Base-by-base conservation (phyloP, 2,329 filamentous ascomycete species). In the Tolypocladium ovalisporum region DNA sequence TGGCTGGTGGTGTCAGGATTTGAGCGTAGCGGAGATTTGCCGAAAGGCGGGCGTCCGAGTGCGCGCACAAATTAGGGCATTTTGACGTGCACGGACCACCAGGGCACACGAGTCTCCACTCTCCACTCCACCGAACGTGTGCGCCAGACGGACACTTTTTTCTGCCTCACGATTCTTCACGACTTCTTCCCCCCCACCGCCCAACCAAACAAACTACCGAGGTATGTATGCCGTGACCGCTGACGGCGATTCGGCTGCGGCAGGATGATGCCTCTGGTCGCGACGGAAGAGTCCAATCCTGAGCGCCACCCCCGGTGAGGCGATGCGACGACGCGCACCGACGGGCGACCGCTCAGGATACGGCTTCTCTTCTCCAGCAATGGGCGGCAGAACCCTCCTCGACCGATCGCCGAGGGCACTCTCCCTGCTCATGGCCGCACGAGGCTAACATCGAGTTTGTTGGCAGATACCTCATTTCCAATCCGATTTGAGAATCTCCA, bases 401-500 rank as follows among this genome's bases (percentile, higher is more conserved):
- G 74, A 72, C 70, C 65, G 65, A 71, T 70, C 68, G 67, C 66
- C 67, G 78, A 82, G 83, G 84, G 84, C 83, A 87, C 84, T 87
- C 84, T 86, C 79, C 81, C 79, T 75, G 83, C 83, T 85, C 77
- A 71, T 72, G 73, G 79, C 79, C 79, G 77, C 74, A 70, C 74
- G 80, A 80, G 81, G 81, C 83, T 86, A 86, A 86, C 79, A 71
- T 67, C 63, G 65, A 65, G 59, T 60, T 58, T 57, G 61, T 53
- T 68, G 71, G 72, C 74, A 86, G 83, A 85, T 83, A 86, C 82
- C 82, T 86, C 82, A 83, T 76, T 77, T 83, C 77, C 73, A 67
- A 64, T 69, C 68, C 79, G 86, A 88, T 82, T 82, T 88, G 87
- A 91, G 87, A 90, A 90, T 90, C 87, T 90, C 83, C 72, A 67